Percentiles rank a stretch among this genome's conserved stretches.
phyloP scores from a whole-genome alignment of 31 red algal species.

The Asparagopsis taxiformis region DNA sequence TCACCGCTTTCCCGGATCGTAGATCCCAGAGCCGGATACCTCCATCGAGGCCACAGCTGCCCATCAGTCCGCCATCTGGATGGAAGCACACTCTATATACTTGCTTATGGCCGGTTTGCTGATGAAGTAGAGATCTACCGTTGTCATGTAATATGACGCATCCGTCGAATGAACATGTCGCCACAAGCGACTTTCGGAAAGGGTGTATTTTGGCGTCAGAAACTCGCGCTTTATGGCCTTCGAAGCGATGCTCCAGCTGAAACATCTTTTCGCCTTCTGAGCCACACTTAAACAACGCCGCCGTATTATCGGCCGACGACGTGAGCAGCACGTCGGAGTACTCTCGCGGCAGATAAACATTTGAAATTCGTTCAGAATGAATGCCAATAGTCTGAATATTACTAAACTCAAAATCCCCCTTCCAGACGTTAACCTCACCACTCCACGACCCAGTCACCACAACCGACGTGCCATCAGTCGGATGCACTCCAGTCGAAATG shows the following conservation, averaged over 20 bases:
- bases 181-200: slow-evolving; percentile 40
- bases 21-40: slow-evolving; percentile 75
- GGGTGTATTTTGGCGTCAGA: slow-evolving; percentile 53
- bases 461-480: not conserved
- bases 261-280: slow-evolving; percentile 5
- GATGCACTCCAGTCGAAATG: slow-evolving; percentile 3
- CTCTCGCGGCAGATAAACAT: slow-evolving; percentile 8
- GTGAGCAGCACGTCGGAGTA: slow-evolving; percentile 23
- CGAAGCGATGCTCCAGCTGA: slow-evolving; percentile 4
- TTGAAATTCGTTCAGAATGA: slow-evolving; percentile 57
- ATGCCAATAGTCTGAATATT: slow-evolving; percentile 1
- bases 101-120: slow-evolving; percentile 45
- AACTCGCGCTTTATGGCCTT: slow-evolving; percentile 53
- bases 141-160: slow-evolving; percentile 33
- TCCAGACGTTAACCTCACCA: slow-evolving; percentile 62
- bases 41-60: slow-evolving; percentile 63
- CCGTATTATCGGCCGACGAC: slow-evolving; percentile 37
- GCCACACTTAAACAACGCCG: slow-evolving; percentile 11
- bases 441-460: slow-evolving; percentile 70
- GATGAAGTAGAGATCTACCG: slow-evolving; percentile 26
- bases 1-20: slow-evolving; percentile 60
- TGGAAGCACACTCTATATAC: slow-evolving; percentile 69
- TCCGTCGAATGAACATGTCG: slow-evolving; percentile 51
- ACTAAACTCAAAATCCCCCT: not conserved
- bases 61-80: slow-evolving; percentile 63